Conservation (phyloP, 2,329 filamentous ascomycete species). For the Aphanoascus verrucosus region DNA sequence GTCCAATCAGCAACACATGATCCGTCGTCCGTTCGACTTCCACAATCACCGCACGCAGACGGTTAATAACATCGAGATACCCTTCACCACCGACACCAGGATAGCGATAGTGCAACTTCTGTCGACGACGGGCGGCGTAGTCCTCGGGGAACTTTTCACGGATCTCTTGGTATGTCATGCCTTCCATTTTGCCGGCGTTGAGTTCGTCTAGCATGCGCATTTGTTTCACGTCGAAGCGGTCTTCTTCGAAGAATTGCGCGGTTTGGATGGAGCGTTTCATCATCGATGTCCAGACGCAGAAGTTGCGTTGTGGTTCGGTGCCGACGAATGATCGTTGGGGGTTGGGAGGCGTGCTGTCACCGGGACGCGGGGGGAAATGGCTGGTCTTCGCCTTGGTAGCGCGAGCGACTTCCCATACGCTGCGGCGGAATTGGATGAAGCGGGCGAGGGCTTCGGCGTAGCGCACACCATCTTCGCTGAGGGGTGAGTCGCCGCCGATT, state of each 20-base stretch:
- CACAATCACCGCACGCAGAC: slow-evolving; percentile 86
- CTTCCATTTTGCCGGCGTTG: slow-evolving; percentile 85
- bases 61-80: slow-evolving; percentile 93
- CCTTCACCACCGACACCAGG: slow-evolving; percentile 92
- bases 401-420: slow-evolving; percentile 73
- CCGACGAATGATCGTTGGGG: slow-evolving; percentile 54
- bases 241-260: slow-evolving; percentile 83
- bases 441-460: slow-evolving; percentile 70
- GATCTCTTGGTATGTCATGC: slow-evolving; percentile 89
- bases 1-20: slow-evolving; percentile 82
- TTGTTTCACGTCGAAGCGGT: slow-evolving; percentile 92
- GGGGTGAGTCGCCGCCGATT: slow-evolving; percentile 78
- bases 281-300: slow-evolving; percentile 98
- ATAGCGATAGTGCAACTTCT: slow-evolving; percentile 95
- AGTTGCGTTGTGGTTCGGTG: slow-evolving; percentile 62
- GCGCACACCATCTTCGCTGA: slow-evolving; percentile 67
- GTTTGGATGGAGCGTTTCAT: slow-evolving; percentile 80
- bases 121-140: slow-evolving; percentile 63
- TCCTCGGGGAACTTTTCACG: slow-evolving; percentile 67
- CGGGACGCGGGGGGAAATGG: slow-evolving; percentile 79
- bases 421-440: slow-evolving; percentile 73
- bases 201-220: slow-evolving; percentile 98
- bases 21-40: slow-evolving; percentile 97
- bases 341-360: slow-evolving; percentile 89
- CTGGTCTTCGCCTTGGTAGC: slow-evolving; percentile 64